Evolutionary conservation across 805 yeast genomes (phyloP), one percentile per base, ranked within the genome.

Genomic region (Saturnispora sekii): DNA sequence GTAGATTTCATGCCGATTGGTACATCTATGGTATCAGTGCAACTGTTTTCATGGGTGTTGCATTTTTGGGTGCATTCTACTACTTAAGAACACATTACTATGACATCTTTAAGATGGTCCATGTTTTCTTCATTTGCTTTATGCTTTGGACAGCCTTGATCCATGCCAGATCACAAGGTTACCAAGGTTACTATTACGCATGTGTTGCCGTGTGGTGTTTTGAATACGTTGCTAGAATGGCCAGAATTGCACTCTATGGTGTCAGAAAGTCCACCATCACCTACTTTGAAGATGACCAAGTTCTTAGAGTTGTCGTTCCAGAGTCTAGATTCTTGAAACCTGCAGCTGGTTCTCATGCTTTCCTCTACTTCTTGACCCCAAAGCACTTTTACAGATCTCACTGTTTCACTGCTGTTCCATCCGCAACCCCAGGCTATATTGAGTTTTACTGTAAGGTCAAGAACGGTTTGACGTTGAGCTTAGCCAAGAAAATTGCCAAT

Each of bases 321-420:
- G 68, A 70, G 52, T 79, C 84, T 16, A 60, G 59, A 18, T 61
- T 57, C 42, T 71, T 80, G 71, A 70, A 65, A 40, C 67, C 76
- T 14, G 62, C 54, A 48, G 82, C 88, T 5, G 84, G 85, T 33
- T 64, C 75, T 11, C 79, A 69, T 56, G 79, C 76, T 2, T 84
- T 67, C 53, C 61, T 84, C 32, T 72, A 79, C 61, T 77, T 82
- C 58, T 50, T 79, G 46, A 64, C 73, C 37, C 67, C 72, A 15
- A 56, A 62, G 3, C 61, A 69, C 33, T 77, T 80, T 58, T 80
- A 37, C 48, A 54, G 50, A 47, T 74, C 84, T 1, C 88, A 82
- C 59, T 88, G 90, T 4, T 82, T 84, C 62, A 79, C 89, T 1
- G 60, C 75, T 6, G 63, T 74, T 40, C 69, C 69, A 41, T 55